Base-by-base conservation (phyloP, 1,284 basidiomycete genomes). In the Trichosporon sp. region DNA sequence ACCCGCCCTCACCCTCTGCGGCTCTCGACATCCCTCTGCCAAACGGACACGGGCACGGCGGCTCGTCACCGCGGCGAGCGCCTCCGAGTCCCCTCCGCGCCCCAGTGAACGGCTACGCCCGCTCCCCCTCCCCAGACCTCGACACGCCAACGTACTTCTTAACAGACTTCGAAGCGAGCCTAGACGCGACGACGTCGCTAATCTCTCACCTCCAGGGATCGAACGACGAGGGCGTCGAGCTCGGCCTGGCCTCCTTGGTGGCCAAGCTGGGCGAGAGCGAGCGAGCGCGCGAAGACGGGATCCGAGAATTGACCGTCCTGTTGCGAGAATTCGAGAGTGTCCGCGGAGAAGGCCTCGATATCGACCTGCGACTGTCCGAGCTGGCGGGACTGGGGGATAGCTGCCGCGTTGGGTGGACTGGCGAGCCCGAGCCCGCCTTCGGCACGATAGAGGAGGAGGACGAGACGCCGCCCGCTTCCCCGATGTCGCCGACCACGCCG, bases 201-300 rank as follows among this genome's bases (percentile, higher is more conserved):
- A 27, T 31, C 33, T 23, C 54, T 3, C 56, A 13, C 0, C 21
- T 36, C 32, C 19, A 23, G 21, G 10, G 13, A 14, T 31, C 52
- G 29, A 36, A 13, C n/a, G 25, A 27, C 40, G 37, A 29, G 32
- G 36, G 23, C 2, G 56, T 46, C 11, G 56, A 59, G 25, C 59
- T 63, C n/a, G 66, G 64, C 16, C 62, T 68, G 21, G 32, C 33
- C 8, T 34, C 21, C 4, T 62, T 62, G 31, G 44, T 63, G 11
- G 27, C 25, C 2, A 59, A 59, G 21, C 33, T 68, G 32, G 36
- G 46, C 37, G 66, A 63, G 40, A 49, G 59, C 9, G 66, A 68
- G 60, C 64, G 64, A 14, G 32, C 58, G 31, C 59, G 66, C 29
- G 66, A 68, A 21, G 64, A 68, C 34, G 64, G 65, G 44, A 46